A percentile compares a stretch with the other conserved stretches of the same genome.
Evolutionary conservation across 1,284 basidiomycete species (phyloP).

Genomic region (Leccinum pallidistipes): DNA sequence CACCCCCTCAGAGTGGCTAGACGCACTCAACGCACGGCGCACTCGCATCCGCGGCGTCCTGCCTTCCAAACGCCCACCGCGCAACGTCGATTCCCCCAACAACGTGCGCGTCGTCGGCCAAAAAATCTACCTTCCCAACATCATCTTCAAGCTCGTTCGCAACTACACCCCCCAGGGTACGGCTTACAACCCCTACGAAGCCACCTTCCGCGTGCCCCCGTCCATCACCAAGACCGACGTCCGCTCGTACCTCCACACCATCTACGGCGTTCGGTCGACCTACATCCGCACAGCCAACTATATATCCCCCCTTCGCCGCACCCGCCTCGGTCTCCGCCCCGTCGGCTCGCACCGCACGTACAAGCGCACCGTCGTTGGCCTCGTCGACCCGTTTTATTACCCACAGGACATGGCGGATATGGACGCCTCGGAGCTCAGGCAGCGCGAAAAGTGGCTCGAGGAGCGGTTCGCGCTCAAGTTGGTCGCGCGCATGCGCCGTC

Average conservation of each 20-base stretch:
- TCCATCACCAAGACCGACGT: conserved; percentile 91
- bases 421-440: conserved; percentile 49
- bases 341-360: conserved; percentile 56
- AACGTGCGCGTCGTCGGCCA: conserved; percentile 67
- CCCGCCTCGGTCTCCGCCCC: conserved; percentile 30
- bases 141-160: conserved; percentile 79
- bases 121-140: conserved; percentile 87
- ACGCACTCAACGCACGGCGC: conserved; percentile 53
- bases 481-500: conserved; percentile 42
- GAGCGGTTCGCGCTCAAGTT: conserved; percentile 53
- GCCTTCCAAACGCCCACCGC: conserved; percentile 16
- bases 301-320: conserved; percentile 54
- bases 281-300: conserved; percentile 95
- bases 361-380: conserved; percentile 87
- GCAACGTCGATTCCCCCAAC: conserved; percentile 26
- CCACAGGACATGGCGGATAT: conserved; percentile 80
- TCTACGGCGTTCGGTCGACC: conserved; percentile 87
- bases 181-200: conserved; percentile 92
- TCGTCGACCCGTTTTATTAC: conserved; percentile 90
- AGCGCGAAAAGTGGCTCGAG: conserved; percentile 61
- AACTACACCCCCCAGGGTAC: conserved; percentile 79
- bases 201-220: conserved; percentile 88
- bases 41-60: conserved; percentile 66
- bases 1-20: conserved; percentile 57
- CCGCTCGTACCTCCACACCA: conserved; percentile 79